A percentile compares a stretch with the other conserved stretches of the same genome.
Conservation (phyloP, 257 asterid species). For the Gentiana straminea region DNA sequence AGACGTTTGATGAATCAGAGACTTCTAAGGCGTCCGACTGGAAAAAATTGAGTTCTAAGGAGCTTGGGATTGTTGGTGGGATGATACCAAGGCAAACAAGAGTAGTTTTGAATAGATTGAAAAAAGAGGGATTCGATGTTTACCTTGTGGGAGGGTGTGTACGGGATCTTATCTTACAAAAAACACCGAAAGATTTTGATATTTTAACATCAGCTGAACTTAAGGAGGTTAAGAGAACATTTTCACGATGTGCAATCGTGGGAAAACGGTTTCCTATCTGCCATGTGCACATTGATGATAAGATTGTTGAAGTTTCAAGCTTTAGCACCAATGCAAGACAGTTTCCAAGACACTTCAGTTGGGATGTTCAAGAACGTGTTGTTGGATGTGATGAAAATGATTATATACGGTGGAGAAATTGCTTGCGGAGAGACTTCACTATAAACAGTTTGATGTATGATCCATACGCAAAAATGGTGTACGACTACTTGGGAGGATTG, state of each 20-base stretch:
- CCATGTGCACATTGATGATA: conserved; percentile 68
- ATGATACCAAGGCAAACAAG: conserved; percentile 58
- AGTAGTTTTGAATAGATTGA: conserved; percentile 69
- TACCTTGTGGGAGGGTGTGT: conserved; percentile 93
- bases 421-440: conserved; percentile 69
- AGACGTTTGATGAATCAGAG: conserved; percentile 48
- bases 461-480: conserved; percentile 67
- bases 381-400: conserved; percentile 54
- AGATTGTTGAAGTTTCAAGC: conserved; percentile 85
- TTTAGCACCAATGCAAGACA: conserved; percentile 59
- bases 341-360: conserved; percentile 28
- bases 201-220: conserved; percentile 78
- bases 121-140: conserved; percentile 69
- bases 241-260: conserved; percentile 59
- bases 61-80: conserved; percentile 63
- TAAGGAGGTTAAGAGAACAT: conserved; percentile 55
- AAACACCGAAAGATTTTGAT: conserved; percentile 78
- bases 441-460: conserved; percentile 83
- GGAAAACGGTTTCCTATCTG: conserved; percentile 87
- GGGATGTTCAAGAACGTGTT: conserved; percentile 40
- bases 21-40: conserved; percentile 31
- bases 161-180: conserved; percentile 61
- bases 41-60: conserved; percentile 62
- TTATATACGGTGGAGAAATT: conserved; percentile 70
- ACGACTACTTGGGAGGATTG: conserved; percentile 79